Base-by-base conservation (phyloP, 192 early-diverging fungal species). In the Paraglomus brasilianum region DNA sequence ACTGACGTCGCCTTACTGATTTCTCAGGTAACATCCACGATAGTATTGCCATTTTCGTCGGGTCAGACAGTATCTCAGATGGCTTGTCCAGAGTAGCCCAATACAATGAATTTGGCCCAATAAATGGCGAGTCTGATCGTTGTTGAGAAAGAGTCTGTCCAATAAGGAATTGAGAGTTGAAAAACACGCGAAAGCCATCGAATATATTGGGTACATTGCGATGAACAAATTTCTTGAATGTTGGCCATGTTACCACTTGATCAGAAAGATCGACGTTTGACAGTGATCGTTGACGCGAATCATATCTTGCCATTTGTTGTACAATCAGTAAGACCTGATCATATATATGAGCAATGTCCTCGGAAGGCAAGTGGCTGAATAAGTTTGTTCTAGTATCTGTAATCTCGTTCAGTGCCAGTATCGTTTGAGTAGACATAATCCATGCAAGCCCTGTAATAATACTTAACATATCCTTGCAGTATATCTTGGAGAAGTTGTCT, bases 121-220 rank as follows among this genome's bases (percentile, higher is more conserved):
- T 8, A 8, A 52, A 51, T 66, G 52, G 38, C 11, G 63, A 22
- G 17, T 46, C 43, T 5, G 22, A 13, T 9, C n/a, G 15, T 39
- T 13, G 43, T 8, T 52, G 74, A 42, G 75, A 51, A 45, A 71
- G 61, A 11, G 70, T 76, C 44, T 76, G 57, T 5, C 75, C 75
- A 19, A 79, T 78, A 8, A 75, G 63, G 50, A 86, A 86, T 38
- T 73, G 56, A 17, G 41, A 75, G 13, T 80, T 79, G 21, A 86
- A 74, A 52, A 82, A 86, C 5, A 69, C 72, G 15, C 78, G 71
- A 8, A 82, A 55, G 1, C 75, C 52, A 15, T 74, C 56, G 48
- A 82, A 81, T 6, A 86, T 40, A 67, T 78, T 68, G 7, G 84
- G 84, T 0, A 75, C 65, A 65, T 78, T 77, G 1, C 75, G 71